Evolutionary conservation across 306 rosid genomes (phyloP).

Genomic region (Acacia acuminata): DNA sequence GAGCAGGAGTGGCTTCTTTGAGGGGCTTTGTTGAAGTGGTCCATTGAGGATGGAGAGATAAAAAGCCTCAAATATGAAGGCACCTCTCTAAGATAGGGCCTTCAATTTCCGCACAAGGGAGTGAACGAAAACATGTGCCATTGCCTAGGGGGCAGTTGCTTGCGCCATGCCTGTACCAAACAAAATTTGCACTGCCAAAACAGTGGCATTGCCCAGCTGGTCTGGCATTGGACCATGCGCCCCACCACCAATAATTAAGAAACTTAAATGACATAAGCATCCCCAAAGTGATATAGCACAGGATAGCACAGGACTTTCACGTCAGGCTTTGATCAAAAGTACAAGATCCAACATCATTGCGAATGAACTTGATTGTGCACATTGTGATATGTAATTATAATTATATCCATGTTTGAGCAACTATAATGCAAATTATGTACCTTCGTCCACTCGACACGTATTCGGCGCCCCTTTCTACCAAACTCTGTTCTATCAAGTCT

Average conservation of each 20-base stretch:
- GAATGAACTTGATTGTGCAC: not conserved
- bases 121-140: not conserved
- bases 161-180: not conserved
- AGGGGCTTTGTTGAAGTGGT: not conserved
- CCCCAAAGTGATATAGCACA: not conserved
- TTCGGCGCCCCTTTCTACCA: slow-evolving; percentile 80
- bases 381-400: not conserved
- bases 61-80: slow-evolving; percentile 3
- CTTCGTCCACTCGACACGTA: slow-evolving; percentile 90
- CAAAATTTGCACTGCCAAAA: not conserved
- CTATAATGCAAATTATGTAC: slow-evolving; percentile 35
- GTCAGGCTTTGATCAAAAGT: not conserved
- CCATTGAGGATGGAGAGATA: not conserved
- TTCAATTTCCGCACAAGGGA: slow-evolving; percentile 3
- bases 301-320: not conserved
- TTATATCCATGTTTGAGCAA: not conserved
- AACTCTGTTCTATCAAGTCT: slow-evolving; percentile 84
- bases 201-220: not conserved
- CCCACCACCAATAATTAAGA: not conserved
- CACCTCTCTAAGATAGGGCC: not conserved
- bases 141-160: not conserved
- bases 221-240: not conserved
- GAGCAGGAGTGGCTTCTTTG: not conserved
- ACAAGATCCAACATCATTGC: slow-evolving; percentile 2
- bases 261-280: not conserved